Percentiles rank a stretch among this genome's conserved stretches.
Conservation (phyloP, 1,284 basidiomycete species). For the Microstroma glucosiphilum region DNA sequence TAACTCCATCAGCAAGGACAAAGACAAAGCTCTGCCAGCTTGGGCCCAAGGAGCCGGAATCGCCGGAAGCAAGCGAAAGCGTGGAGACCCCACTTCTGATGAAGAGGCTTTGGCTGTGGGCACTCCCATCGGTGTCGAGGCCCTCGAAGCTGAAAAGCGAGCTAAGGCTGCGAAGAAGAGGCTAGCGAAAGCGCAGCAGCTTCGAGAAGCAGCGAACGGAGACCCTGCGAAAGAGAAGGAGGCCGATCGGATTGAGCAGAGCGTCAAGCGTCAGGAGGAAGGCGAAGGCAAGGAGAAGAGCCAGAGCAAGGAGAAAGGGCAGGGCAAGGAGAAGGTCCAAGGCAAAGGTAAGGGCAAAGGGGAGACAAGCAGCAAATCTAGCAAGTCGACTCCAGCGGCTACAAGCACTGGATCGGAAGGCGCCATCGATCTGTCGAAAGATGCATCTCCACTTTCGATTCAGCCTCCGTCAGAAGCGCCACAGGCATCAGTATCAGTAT, state of each 20-base stretch:
- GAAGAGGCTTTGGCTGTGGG: conserved; percentile 36
- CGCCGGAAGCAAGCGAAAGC: conserved; percentile 39
- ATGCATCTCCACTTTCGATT: neutral
- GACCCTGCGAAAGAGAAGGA: neutral
- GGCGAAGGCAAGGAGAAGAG: neutral
- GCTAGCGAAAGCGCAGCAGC: conserved; percentile 3
- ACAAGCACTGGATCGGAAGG: neutral
- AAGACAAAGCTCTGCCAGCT: conserved; percentile 44
- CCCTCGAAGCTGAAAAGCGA: conserved; percentile 31
- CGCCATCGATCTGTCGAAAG: neutral
- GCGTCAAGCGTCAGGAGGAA: neutral
- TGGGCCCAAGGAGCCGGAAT: conserved; percentile 31
- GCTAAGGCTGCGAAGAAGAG: conserved; percentile 32
- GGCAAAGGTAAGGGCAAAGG: conserved; percentile 16
- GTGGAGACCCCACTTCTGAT: conserved; percentile 23
- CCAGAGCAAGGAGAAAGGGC: neutral
- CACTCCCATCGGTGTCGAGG: conserved; percentile 45
- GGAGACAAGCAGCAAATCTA: conserved; percentile 9
- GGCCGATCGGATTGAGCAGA: neutral
- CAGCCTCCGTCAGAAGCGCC: neutral
- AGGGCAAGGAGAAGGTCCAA: conserved; percentile 1
- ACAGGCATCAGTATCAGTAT: conserved; percentile 5
- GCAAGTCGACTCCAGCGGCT: neutral
- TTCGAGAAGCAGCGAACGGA: neutral
- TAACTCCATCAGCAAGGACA: conserved; percentile 52